Evolutionary conservation across 352 stramenopile species (phyloP).

Genomic region (Pythium sp.): DNA sequence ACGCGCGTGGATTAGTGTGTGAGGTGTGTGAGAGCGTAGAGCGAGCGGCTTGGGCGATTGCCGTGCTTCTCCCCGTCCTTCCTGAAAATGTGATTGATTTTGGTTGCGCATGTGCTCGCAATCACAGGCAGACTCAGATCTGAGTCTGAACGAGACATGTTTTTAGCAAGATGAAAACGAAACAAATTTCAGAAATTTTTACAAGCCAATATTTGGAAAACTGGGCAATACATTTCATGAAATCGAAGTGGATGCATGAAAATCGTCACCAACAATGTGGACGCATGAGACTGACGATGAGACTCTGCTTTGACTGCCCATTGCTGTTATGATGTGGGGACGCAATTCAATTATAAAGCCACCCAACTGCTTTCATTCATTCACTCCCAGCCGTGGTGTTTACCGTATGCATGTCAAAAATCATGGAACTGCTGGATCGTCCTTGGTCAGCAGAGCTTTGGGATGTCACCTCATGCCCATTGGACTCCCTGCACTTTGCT

Average conservation of each 20-base stretch:
- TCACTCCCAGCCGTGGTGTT: not conserved
- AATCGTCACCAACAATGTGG: too few relatives aligned
- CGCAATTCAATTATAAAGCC: not conserved
- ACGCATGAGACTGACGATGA: too few relatives aligned
- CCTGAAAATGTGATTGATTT: not conserved
- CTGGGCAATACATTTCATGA: not conserved
- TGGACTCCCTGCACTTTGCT: not conserved
- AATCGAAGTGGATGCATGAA: not conserved
- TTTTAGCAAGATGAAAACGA: too few relatives aligned
- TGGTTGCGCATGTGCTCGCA: not conserved
- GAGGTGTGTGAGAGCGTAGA: not conserved
- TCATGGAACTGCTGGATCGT: not conserved
- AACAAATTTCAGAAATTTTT: too few relatives aligned
- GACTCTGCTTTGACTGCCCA: too few relatives aligned
- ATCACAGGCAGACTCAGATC: not conserved
- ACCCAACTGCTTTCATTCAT: not conserved
- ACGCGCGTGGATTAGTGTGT: not conserved
- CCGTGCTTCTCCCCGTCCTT: slow-evolving; percentile 6
- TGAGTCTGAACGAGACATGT: not conserved
- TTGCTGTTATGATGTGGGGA: too few relatives aligned
- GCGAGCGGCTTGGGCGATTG: not conserved
- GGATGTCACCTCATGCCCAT: not conserved
- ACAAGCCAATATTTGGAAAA: not conserved
- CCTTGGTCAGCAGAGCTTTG: not conserved
- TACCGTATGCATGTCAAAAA: not conserved